These are phyloP conservation scores for Mrakiaceae sp. DNA, from an alignment of 1,284 basidiomycete species.

Conservation along the genomic window DNA sequence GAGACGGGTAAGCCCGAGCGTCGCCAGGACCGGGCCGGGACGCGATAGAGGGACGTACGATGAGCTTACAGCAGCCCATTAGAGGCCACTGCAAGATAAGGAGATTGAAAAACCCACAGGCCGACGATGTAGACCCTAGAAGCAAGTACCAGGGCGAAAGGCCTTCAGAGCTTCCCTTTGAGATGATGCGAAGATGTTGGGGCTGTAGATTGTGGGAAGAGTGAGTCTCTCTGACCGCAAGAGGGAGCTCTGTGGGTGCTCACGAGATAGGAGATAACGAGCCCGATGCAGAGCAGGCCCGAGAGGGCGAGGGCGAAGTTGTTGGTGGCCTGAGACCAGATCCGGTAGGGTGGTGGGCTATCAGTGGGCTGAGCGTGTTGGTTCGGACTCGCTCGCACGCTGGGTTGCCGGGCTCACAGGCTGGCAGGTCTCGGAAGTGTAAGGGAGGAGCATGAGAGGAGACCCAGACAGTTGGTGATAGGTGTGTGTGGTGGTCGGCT, in stretches of 20 bases:
- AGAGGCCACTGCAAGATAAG: constrained; percentile 82
- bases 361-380: no score
- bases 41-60: constrained; percentile 44
- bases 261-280: constrained; percentile 66
- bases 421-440: no score
- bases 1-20: neutral
- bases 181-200: constrained; percentile 63
- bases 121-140: constrained; percentile 73
- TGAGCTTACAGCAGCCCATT: constrained; percentile 64
- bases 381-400: no score
- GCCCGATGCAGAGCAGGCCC: constrained; percentile 59
- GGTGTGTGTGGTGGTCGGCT: no score
- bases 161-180: constrained; percentile 66
- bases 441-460: no score
- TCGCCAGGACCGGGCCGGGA: neutral
- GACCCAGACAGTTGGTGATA: no score
- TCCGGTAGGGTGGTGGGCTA: neutral
- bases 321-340: constrained; percentile 3
- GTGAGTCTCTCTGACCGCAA: no score
- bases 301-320: constrained; percentile 51
- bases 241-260: no score
- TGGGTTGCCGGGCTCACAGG: no score
- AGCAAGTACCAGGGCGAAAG: constrained; percentile 89
- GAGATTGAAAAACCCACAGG: constrained; percentile 73
- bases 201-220: constrained; percentile 35